These are phyloP conservation scores for Didymella lethalis DNA, from an alignment of 2,329 filamentous ascomycete genomes.

Conservation along the genomic window DNA sequence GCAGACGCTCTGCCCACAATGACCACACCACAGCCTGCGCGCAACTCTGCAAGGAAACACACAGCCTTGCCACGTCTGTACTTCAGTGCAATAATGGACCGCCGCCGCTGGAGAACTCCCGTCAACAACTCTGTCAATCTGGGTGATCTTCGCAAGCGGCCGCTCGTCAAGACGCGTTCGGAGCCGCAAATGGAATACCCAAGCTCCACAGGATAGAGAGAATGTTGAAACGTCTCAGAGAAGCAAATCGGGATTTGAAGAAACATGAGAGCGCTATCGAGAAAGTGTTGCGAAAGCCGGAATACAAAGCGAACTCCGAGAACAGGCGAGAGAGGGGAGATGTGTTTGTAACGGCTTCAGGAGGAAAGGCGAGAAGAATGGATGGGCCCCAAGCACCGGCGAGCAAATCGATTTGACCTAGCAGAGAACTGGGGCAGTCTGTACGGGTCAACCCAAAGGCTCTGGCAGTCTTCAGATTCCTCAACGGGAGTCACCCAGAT, in stretches of 20 bases:
- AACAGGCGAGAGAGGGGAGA: background rate
- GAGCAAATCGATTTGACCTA: background rate
- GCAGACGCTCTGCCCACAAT: background rate
- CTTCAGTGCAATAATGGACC: background rate
- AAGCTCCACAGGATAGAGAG: background rate
- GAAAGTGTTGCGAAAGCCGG: background rate
- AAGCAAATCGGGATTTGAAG: background rate
- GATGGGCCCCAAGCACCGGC: background rate
- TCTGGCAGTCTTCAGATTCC: background rate
- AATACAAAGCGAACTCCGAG: background rate
- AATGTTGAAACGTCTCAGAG: background rate
- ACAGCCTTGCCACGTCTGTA: background rate
- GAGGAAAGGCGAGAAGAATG: background rate
- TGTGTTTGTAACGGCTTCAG: background rate
- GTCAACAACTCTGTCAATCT: constrained; percentile 26
- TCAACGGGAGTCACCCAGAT: background rate
- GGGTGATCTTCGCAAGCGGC: constrained; percentile 18
- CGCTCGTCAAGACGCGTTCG: no score
- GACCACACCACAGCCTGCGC: background rate
- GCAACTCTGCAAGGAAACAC: background rate
- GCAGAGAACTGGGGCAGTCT: background rate
- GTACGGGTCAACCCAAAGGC: background rate
- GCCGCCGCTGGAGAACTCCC: background rate
- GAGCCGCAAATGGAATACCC: no score
- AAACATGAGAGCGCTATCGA: background rate